phyloP scores from a whole-genome alignment of 2,329 filamentous ascomycete genomes.

The Rhynchosporium agropyri region DNA sequence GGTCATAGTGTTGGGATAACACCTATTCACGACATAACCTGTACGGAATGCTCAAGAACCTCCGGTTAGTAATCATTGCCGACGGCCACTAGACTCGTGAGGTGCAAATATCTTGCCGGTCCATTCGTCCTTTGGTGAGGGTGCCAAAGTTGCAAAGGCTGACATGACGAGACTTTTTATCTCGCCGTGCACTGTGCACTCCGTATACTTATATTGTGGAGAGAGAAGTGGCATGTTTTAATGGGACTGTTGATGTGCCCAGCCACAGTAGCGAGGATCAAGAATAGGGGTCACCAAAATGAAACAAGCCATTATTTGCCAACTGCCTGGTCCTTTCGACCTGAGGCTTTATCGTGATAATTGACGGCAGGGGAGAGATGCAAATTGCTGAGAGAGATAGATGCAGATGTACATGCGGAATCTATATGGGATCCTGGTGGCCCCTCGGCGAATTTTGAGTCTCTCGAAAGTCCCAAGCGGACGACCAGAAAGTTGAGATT shows the following conservation, averaged over 20 bases:
- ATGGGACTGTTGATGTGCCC: slow-evolving; percentile 13
- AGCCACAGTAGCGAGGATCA: slow-evolving; percentile 5
- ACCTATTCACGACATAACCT: neutral
- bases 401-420: slow-evolving; percentile 10
- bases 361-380: neutral
- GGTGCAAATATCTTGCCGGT: slow-evolving; percentile 20
- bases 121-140: slow-evolving; percentile 16
- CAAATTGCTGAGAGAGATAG: slow-evolving; percentile 21
- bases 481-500: neutral
- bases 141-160: slow-evolving; percentile 19
- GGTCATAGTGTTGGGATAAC: slow-evolving; percentile 12
- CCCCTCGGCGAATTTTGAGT: neutral
- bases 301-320: slow-evolving; percentile 1
- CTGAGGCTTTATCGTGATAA: slow-evolving; percentile 18
- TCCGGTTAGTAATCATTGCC: slow-evolving; percentile 11
- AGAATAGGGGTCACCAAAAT: slow-evolving; percentile 10
- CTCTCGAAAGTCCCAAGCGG: neutral
- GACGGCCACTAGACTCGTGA: neutral
- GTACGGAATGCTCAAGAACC: too few relatives aligned
- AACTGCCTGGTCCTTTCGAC: neutral
- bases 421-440: neutral
- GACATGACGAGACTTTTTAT: slow-evolving; percentile 3
- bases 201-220: neutral
- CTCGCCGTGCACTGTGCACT: neutral
- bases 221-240: slow-evolving; percentile 12